A percentile compares a stretch with the other conserved stretches of the same genome.
phyloP scores from a whole-genome alignment of 2,329 filamentous ascomycete genomes.

The Coleophoma eucalyptorum region DNA sequence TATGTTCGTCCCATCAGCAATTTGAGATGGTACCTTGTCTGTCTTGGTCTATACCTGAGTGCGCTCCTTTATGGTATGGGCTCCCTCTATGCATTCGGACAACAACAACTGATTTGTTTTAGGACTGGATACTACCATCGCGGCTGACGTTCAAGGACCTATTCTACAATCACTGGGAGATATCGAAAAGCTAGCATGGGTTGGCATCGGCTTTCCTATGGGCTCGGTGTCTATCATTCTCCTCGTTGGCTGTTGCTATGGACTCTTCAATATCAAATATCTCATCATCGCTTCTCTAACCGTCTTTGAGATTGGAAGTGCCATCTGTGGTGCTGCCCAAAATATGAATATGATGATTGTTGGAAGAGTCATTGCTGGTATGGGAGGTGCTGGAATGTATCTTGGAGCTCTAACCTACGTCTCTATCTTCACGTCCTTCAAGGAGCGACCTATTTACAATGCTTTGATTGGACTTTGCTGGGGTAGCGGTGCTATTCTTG shows the following conservation, averaged over 20 bases:
- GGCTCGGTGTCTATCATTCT: constrained; percentile 21
- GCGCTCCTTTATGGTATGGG: constrained; percentile 4
- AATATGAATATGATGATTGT: constrained; percentile 38
- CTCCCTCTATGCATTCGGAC: neutral
- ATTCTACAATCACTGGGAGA: constrained; percentile 22
- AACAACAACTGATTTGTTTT: neutral
- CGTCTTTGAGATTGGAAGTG: constrained; percentile 19
- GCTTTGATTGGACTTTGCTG: constrained; percentile 11
- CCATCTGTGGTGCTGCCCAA: constrained; percentile 24
- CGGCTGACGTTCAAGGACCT: constrained; percentile 25
- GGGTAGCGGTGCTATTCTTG: constrained; percentile 14
- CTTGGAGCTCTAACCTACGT: constrained; percentile 12
- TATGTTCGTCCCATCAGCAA: neutral
- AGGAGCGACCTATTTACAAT: constrained; percentile 12
- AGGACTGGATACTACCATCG: constrained; percentile 13
- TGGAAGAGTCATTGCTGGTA: constrained; percentile 37
- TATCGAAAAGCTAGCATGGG: constrained; percentile 23
- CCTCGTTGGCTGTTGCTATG: constrained; percentile 17
- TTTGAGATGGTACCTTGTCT: constrained; percentile 1
- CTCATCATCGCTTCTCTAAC: constrained; percentile 15
- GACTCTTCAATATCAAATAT: constrained; percentile 21
- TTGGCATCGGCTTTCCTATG: constrained; percentile 28
- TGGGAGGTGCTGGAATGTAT: constrained; percentile 38
- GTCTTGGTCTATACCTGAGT: constrained; percentile 2
- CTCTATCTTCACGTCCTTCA: constrained; percentile 7